These are phyloP conservation scores for Boletus rubescentipes DNA, from an alignment of 768 basidiomycete genomes.

Conservation along the genomic window DNA sequence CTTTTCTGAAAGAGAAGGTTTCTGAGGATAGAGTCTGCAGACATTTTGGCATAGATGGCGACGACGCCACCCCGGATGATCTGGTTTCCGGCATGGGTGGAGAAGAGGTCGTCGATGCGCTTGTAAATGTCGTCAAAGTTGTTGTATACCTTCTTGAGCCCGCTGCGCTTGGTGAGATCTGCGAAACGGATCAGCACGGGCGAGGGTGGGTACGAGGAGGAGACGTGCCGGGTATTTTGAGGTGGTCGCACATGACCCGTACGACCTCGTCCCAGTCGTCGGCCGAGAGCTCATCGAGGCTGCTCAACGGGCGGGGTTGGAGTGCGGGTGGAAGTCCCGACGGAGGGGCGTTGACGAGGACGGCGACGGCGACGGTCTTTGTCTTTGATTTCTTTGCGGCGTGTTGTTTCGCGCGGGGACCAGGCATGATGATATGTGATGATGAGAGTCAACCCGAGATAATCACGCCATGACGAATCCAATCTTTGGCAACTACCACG, in stretches of 20 bases:
- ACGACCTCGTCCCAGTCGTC: conserved; percentile 51
- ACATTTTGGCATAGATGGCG: conserved; percentile 65
- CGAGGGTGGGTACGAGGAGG: neutral
- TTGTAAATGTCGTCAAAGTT: conserved; percentile 54
- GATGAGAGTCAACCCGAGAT: neutral
- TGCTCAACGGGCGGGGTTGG: conserved; percentile 7
- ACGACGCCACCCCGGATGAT: conserved; percentile 56
- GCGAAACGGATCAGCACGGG: conserved; percentile 1
- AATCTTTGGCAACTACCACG: conserved; percentile 72
- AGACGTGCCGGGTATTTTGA: conserved; percentile 53
- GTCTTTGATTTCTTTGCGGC: conserved; percentile 20
- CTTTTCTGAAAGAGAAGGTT: conserved; percentile 61
- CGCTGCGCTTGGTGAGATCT: conserved; percentile 58
- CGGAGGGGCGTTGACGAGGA: neutral
- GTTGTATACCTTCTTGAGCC: conserved; percentile 61
- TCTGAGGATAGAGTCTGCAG: conserved; percentile 55
- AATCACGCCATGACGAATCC: conserved; percentile 10
- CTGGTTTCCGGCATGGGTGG: conserved; percentile 41
- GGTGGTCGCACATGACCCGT: conserved; percentile 46
- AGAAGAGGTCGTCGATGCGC: conserved; percentile 50
- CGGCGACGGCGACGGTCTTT: conserved; percentile 2
- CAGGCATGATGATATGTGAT: conserved; percentile 24
- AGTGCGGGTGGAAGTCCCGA: conserved; percentile 22
- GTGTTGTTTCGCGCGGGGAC: conserved; percentile 25
- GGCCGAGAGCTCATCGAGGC: conserved; percentile 29